Conservation (phyloP, 129 eudicot genomes). For the Helichrysum umbraculigerum region DNA sequence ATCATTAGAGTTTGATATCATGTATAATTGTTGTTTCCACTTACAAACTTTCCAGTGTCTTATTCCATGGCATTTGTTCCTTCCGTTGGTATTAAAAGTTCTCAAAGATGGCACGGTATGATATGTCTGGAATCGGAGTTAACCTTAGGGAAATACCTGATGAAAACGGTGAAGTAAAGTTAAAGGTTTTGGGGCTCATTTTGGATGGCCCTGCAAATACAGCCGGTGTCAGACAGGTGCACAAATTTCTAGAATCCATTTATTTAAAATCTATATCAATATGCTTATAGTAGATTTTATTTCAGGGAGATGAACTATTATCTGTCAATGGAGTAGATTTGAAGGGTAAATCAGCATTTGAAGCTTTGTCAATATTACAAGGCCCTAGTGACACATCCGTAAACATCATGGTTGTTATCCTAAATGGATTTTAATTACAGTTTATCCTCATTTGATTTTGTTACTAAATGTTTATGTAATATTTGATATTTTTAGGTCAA, state of each 20-base stretch:
- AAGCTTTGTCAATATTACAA: conserved; percentile 80
- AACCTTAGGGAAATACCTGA: conserved; percentile 91
- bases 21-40: conserved; percentile 45
- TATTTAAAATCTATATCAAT: not conserved
- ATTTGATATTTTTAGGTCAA: conserved; percentile 50
- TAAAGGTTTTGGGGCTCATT: conserved; percentile 86
- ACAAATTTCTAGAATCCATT: not conserved
- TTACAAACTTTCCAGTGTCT: conserved; percentile 75
- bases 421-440: not conserved
- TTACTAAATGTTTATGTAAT: not conserved
- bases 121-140: conserved; percentile 92
- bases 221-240: conserved; percentile 93
- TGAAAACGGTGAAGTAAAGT: conserved; percentile 58
- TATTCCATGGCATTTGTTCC: conserved; percentile 76
- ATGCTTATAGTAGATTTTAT: not conserved
- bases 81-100: conserved; percentile 62
- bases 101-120: conserved; percentile 98
- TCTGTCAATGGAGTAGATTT: conserved; percentile 77
- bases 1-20: conserved; percentile 15
- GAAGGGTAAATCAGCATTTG: conserved; percentile 90
- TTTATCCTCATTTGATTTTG: not conserved
- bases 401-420: conserved; percentile 59
- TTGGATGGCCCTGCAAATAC: conserved; percentile 93
- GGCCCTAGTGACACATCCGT: conserved; percentile 92
- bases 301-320: conserved; percentile 86